Evolutionary conservation across 2,329 filamentous ascomycete genomes (phyloP).

Genomic region (Diaporthe longicolla): DNA sequence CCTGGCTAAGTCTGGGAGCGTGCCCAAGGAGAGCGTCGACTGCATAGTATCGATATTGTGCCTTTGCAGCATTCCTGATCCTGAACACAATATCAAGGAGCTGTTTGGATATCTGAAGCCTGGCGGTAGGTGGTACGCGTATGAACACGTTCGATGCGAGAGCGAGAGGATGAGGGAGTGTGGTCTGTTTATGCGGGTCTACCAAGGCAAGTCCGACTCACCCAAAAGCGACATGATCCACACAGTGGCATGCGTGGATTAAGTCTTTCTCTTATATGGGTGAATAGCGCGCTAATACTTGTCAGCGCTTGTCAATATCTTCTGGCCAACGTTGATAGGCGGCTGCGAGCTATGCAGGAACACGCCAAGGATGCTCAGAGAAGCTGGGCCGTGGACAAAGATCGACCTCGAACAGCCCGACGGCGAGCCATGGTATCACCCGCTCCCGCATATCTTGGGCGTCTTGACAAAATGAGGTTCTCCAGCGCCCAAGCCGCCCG

Average conservation of each 20-base stretch:
- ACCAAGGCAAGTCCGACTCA: slow-evolving; percentile 55
- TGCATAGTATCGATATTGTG: slow-evolving; percentile 74
- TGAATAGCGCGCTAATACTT: background rate
- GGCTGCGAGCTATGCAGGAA: slow-evolving; percentile 66
- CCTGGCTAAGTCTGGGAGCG: slow-evolving; percentile 58
- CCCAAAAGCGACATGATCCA: background rate
- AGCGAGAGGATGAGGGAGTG: slow-evolving; percentile 46
- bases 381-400: slow-evolving; percentile 65
- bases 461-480: slow-evolving; percentile 63
- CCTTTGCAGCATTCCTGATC: slow-evolving; percentile 75
- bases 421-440: slow-evolving; percentile 58
- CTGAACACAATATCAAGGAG: slow-evolving; percentile 66
- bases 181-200: slow-evolving; percentile 58
- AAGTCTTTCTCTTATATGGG: background rate
- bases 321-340: slow-evolving; percentile 67
- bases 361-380: slow-evolving; percentile 61
- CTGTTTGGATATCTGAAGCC: slow-evolving; percentile 72
- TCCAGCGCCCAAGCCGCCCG: background rate
- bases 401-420: slow-evolving; percentile 61
- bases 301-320: slow-evolving; percentile 63
- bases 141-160: slow-evolving; percentile 68
- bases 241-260: background rate
- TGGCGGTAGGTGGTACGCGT: slow-evolving; percentile 74
- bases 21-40: slow-evolving; percentile 67
- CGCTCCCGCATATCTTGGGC: slow-evolving; percentile 66